Conservation (phyloP, 2,329 filamentous ascomycete species). For the Aspergillus latus region DNA sequence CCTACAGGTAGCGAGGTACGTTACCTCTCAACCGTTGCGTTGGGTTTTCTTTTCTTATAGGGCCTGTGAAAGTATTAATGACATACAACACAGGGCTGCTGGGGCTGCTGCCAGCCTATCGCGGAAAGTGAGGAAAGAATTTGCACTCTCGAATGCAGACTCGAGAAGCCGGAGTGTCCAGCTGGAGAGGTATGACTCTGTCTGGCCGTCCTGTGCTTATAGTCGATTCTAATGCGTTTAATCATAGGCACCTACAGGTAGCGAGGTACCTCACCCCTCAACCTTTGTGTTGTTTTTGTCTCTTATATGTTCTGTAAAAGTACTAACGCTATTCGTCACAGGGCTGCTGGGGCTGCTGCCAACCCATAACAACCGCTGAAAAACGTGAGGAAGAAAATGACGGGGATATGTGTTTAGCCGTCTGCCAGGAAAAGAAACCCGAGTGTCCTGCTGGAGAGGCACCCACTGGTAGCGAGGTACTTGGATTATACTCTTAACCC, state of each 20-base stretch:
- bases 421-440: constrained; percentile 4
- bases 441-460: constrained; percentile 8
- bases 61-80: background rate
- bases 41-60: too few relatives aligned
- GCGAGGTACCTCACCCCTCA: constrained; percentile 1
- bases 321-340: background rate
- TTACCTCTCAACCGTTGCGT: background rate
- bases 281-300: background rate
- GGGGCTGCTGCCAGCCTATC: background rate
- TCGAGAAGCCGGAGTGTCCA: constrained; percentile 3
- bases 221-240: background rate
- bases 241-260: background rate
- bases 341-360: constrained; percentile 9
- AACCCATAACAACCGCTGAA: background rate
- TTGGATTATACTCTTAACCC: too few relatives aligned
- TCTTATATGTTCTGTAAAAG: too few relatives aligned
- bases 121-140: background rate
- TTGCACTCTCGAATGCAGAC: background rate
- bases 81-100: background rate
- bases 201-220: background rate
- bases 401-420: background rate
- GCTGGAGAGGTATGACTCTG: background rate
- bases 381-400: background rate
- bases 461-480: constrained; percentile 1
- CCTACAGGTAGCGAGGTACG: constrained; percentile 7